Base-by-base conservation (phyloP, 2,329 filamentous ascomycete genomes). In the Apiospora marii region DNA sequence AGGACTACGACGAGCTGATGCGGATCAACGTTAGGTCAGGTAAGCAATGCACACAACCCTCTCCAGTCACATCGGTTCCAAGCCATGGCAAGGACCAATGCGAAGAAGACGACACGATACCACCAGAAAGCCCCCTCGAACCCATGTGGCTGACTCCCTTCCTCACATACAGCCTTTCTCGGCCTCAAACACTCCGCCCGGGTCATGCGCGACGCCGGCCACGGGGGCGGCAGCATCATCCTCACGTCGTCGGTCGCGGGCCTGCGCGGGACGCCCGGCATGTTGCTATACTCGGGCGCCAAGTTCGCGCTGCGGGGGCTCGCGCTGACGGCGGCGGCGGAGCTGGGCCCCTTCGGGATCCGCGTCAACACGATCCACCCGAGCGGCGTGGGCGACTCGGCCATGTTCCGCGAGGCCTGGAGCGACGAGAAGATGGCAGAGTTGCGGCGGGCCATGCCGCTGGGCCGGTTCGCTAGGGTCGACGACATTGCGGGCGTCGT, bases 351-450 rank as follows among this genome's bases (percentile, higher is more conserved):
- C 44, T 76, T 79, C 69, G 79, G 80, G 58, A 83, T 83, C 72
- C 80, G 82, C 41, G 82, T 83, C 71, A 84, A 83, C 75, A 83
- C 82, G 3, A 81, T 84, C 22, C 82, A 83, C 73, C 82, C 82
- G 6, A 81, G 81, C 67, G 82, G 81, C 53, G 80, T 84, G 34
- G 24, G 14, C 14, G 79, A 82, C 49, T 79, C 80, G 2, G 79
- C 81, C 8, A 80, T 81, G 71, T 83, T 81, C 71, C 77, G 78
- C 48, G 76, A 80, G 46, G 74, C 81, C 4, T 83, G 81, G 81
- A 78, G 72, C 51, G 24, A 24, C 27, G 80, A 82, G 70, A 79
- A 79, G 72, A 74, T 83, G 43, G 80, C 78, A 13, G 79, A 80
- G 73, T 72, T 83, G 70, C 75, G 79, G 71, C 76, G 75, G 10